phyloP scores from a whole-genome alignment of 257 asterid species.

The Fraxinus excelsior region DNA sequence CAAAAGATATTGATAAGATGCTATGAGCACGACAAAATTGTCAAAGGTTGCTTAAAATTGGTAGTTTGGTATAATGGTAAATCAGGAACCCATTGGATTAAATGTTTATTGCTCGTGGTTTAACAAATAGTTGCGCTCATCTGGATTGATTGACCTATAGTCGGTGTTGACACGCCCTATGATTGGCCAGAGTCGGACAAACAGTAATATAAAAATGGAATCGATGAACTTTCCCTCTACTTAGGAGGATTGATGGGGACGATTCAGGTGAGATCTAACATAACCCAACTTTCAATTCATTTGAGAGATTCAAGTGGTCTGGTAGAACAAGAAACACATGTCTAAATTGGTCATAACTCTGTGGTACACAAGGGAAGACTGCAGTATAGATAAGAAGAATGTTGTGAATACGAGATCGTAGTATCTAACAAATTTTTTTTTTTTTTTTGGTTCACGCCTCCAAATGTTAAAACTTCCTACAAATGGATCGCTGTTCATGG shows the following conservation, averaged over 20 bases:
- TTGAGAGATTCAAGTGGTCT: neutral
- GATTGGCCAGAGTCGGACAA: no score
- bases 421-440: neutral
- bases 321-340: neutral
- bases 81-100: no score
- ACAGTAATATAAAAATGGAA: no score
- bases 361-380: no score
- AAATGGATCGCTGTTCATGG: constrained; percentile 16
- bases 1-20: constrained; percentile 14
- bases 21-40: constrained; percentile 13
- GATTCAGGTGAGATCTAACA: no score
- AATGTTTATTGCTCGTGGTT: no score
- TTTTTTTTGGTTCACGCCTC: neutral
- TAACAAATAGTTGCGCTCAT: no score
- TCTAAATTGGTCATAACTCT: neutral
- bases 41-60: neutral
- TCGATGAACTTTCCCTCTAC: no score
- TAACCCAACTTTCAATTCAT: neutral
- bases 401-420: neutral
- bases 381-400: neutral
- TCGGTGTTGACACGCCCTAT: no score
- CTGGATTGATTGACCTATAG: no score
- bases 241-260: no score
- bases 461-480: neutral
- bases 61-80: no score